phyloP scores from a whole-genome alignment of 2,329 filamentous ascomycete species.

The Atkinsonella texensis region DNA sequence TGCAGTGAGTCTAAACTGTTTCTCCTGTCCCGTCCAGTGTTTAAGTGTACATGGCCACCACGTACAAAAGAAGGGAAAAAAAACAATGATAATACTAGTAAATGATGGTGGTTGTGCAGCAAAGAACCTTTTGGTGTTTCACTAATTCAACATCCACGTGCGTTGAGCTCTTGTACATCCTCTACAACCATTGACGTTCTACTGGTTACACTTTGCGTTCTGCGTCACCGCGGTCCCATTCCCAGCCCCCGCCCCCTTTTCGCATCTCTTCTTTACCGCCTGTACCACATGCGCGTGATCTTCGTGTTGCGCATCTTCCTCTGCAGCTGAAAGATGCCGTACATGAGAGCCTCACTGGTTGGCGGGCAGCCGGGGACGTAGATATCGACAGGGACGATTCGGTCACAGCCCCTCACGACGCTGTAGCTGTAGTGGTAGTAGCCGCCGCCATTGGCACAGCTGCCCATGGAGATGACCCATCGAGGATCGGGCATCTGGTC shows the following conservation, averaged over 20 bases:
- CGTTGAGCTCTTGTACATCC: not conserved
- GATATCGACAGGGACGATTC: slow-evolving; percentile 68
- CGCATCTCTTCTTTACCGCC: slow-evolving; percentile 29
- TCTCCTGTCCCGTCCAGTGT: not conserved
- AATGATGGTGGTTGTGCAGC: not conserved
- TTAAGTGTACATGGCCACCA: not conserved
- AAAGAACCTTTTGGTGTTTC: not conserved
- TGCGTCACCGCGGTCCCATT: not conserved
- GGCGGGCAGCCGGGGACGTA: slow-evolving; percentile 67
- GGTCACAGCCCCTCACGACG: slow-evolving; percentile 62
- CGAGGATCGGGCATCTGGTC: slow-evolving; percentile 90
- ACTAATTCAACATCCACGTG: not conserved
- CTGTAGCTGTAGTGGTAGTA: slow-evolving; percentile 83
- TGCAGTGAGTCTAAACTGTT: not conserved
- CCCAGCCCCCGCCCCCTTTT: not conserved
- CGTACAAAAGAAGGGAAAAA: not conserved
- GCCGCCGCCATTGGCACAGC: slow-evolving; percentile 72
- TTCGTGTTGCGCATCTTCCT: slow-evolving; percentile 58
- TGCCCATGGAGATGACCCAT: slow-evolving; percentile 78
- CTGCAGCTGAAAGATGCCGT: slow-evolving; percentile 63
- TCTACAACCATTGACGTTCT: not conserved
- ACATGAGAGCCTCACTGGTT: slow-evolving; percentile 50
- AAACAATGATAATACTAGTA: not conserved
- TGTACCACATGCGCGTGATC: slow-evolving; percentile 46
- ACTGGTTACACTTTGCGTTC: not conserved